These are phyloP conservation scores for Polychaeton citri DNA, from an alignment of 2,329 filamentous ascomycete species.

Conservation along the genomic window DNA sequence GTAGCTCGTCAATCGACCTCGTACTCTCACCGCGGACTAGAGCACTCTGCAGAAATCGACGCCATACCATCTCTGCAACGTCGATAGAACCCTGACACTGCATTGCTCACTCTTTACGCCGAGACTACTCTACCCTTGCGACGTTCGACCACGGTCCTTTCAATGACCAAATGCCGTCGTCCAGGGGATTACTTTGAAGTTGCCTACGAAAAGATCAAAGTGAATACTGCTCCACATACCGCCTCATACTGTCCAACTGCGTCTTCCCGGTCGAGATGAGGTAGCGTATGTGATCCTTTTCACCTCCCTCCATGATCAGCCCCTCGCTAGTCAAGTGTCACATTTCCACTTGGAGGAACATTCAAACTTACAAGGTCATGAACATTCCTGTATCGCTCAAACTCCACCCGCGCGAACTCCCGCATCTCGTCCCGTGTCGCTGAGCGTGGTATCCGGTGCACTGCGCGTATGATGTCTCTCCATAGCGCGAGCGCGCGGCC, in stretches of 20 bases:
- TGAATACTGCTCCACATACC: slow-evolving; percentile 24
- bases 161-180: too few species aligned
- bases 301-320: slow-evolving; percentile 6
- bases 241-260: slow-evolving; percentile 36
- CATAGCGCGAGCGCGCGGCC: slow-evolving; percentile 33
- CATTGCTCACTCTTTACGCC: too few species aligned
- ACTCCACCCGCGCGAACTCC: slow-evolving; percentile 35
- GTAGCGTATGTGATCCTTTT: slow-evolving; percentile 33
- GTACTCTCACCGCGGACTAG: too few species aligned
- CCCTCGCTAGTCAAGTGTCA: not conserved
- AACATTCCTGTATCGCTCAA: slow-evolving; percentile 32
- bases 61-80: too few species aligned
- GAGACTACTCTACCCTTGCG: too few species aligned
- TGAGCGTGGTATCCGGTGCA: slow-evolving; percentile 22
- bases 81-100: too few species aligned
- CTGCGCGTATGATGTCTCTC: slow-evolving; percentile 34
- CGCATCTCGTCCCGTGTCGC: slow-evolving; percentile 30
- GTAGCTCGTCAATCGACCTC: too few species aligned
- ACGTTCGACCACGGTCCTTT: too few species aligned
- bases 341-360: too few species aligned
- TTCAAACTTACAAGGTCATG: slow-evolving; percentile 34
- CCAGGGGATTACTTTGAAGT: too few species aligned
- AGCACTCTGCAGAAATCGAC: too few species aligned
- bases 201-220: too few species aligned
- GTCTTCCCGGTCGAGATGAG: slow-evolving; percentile 37